Evolutionary conservation across 108 stramenopile genomes (phyloP), one percentile per base, ranked within the genome.

Genomic region (Skeletonema marinoi): DNA sequence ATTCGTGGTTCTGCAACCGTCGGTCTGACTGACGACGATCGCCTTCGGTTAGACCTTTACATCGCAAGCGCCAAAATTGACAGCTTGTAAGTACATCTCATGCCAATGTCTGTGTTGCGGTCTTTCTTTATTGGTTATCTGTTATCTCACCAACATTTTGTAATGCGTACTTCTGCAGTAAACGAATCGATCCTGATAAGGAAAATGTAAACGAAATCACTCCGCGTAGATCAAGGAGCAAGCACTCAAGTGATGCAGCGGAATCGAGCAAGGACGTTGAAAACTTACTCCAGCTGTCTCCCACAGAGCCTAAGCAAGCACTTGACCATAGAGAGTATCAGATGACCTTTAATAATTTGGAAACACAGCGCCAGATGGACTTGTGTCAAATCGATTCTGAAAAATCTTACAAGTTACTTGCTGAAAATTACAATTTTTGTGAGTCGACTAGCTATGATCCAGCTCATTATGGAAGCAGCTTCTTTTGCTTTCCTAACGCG

Each of bases 31-130:
- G 9, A 10, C 30, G n/a, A 75, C 17, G 68, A 75, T 54, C 74
- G 74, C 9, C 21, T 80, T 10, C 39, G 29, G 35, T 74, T 80
- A 30, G 79, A 80, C 38, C 32, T 80, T 11, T 80, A 16, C 32
- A 70, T 80, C 16, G 32, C 68, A 50, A 31, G 36, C 31, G 38
- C 54, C n/a, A 46, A 68, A 6, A 32, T 80, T 1, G 29, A 80
- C 41, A 75, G 61, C 31, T 80, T 63, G 79, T 80, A 36, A 80
- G 79, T 75, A 13, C 19, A 7, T 31, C 14, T 59, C 1, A 39
- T 35, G 12, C 14, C 60, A 36, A 50, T 11, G 14, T 42, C 21
- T 64, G 33, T 30, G 6, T 29, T 12, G 60, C 25, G 25, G 25
- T 25, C 25, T 73, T 30, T 32, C 14, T 74, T 3, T 59, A 6